These are phyloP conservation scores for Aspergillus clavatus DNA, from an alignment of 2,329 filamentous ascomycete species.

Conservation along the genomic window DNA sequence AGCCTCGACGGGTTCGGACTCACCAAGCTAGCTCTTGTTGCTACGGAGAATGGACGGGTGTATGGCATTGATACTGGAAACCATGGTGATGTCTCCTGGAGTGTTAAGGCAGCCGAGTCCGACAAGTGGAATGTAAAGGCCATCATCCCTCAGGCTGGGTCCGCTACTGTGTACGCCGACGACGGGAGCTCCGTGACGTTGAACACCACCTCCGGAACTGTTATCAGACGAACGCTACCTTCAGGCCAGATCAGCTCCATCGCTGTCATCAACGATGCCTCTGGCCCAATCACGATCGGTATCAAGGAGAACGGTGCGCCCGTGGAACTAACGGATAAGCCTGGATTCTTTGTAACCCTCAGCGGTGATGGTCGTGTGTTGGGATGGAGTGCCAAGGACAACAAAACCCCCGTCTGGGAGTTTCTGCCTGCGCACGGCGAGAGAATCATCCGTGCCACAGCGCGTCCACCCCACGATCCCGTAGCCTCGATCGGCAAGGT, in stretches of 20 bases:
- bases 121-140: conserved; percentile 63
- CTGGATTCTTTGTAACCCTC: conserved; percentile 39
- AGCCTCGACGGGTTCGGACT: conserved; percentile 68
- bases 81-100: conserved; percentile 72
- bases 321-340: conserved; percentile 25
- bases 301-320: conserved; percentile 36
- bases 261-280: conserved; percentile 25
- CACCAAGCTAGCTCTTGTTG: conserved; percentile 76
- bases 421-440: conserved; percentile 65
- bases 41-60: conserved; percentile 71
- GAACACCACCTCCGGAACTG: conserved; percentile 41
- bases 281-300: conserved; percentile 24
- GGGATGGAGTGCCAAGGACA: conserved; percentile 40
- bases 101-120: conserved; percentile 58
- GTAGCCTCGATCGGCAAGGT: conserved; percentile 94
- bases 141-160: conserved; percentile 58
- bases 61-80: conserved; percentile 74
- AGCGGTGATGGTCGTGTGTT: conserved; percentile 39
- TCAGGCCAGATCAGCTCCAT: conserved; percentile 29
- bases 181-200: conserved; percentile 58
- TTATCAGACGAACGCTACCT: conserved; percentile 30
- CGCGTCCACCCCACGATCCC: conserved; percentile 70
- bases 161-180: conserved; percentile 55
- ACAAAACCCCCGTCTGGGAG: conserved; percentile 58
- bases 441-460: conserved; percentile 62